phyloP scores from a whole-genome alignment of 78 protist genomes.

The Acrasis kona region DNA sequence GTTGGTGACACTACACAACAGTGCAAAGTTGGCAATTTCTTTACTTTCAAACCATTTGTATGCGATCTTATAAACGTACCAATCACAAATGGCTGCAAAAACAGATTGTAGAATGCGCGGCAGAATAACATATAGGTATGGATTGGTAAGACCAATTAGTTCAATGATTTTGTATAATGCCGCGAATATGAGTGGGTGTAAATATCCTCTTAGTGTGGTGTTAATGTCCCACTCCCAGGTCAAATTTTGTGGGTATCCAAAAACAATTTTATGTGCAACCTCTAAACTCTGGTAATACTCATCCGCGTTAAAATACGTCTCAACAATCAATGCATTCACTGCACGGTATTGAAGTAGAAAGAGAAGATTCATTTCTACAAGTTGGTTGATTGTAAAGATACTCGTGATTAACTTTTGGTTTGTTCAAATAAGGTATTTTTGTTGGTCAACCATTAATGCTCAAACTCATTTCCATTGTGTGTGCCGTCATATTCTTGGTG shows the following conservation, averaged over 20 bases:
- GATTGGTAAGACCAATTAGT: not conserved
- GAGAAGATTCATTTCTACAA: too few relatives aligned
- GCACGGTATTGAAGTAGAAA: not conserved
- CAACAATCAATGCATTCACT: not conserved
- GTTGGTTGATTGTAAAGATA: too few relatives aligned
- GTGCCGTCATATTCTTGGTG: too few relatives aligned
- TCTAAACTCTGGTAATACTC: slow-evolving; percentile 68
- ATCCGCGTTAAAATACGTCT: slow-evolving; percentile 54
- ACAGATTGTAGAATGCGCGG: slow-evolving; percentile 1
- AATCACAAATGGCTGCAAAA: not conserved
- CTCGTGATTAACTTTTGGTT: too few relatives aligned
- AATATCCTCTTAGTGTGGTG: not conserved
- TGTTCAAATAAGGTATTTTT: too few relatives aligned
- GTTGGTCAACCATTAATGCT: too few relatives aligned
- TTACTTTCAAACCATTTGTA: not conserved
- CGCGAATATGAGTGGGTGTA: not conserved
- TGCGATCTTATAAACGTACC: not conserved
- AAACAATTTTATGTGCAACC: slow-evolving; percentile 54
- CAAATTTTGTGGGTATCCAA: slow-evolving; percentile 31
- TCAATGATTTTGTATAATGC: not conserved
- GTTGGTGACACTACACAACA: not conserved
- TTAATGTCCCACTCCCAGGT: slow-evolving; percentile 15
- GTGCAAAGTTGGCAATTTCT: not conserved
- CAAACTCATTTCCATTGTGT: too few relatives aligned
- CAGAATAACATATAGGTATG: not conserved